Evolutionary conservation across 192 early-diverging fungal species (phyloP).

Genomic region (Helicostylum pulchrum): DNA sequence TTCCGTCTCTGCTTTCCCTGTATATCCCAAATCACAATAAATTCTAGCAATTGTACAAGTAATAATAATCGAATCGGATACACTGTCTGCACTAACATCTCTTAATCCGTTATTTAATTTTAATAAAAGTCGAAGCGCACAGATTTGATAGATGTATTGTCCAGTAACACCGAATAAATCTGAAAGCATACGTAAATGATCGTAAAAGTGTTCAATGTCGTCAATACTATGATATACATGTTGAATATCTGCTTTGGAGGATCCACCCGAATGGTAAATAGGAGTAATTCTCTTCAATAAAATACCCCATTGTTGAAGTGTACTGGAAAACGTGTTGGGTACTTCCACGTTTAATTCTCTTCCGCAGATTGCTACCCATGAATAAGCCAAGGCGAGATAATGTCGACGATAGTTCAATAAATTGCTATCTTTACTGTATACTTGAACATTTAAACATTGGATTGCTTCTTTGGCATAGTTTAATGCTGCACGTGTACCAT

Average conservation of each 20-base stretch:
- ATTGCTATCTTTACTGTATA: conserved; percentile 33
- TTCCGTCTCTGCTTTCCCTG: conserved; percentile 64
- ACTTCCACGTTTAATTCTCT: conserved; percentile 35
- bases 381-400: conserved; percentile 58
- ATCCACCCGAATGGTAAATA: conserved; percentile 26
- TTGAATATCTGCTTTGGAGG: conserved; percentile 18
- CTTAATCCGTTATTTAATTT: conserved; percentile 52
- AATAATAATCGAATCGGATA: conserved; percentile 18
- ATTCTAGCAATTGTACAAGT: conserved; percentile 47
- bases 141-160: conserved; percentile 52
- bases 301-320: conserved; percentile 58
- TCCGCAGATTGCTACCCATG: conserved; percentile 52
- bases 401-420: conserved; percentile 46
- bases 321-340: conserved; percentile 45
- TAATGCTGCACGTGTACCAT: background rate
- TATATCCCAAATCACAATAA: conserved; percentile 68
- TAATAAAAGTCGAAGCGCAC: conserved; percentile 52
- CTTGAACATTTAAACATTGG: conserved; percentile 5
- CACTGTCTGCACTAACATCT: conserved; percentile 17
- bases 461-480: conserved; percentile 31
- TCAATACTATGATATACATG: conserved; percentile 32
- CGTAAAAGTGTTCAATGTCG: conserved; percentile 49
- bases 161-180: conserved; percentile 60
- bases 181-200: conserved; percentile 53
- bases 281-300: conserved; percentile 44